A percentile compares a stretch with the other conserved stretches of the same genome.
These are phyloP conservation scores for Lactarius indigo DNA, from an alignment of 768 basidiomycete species.

Conservation along the genomic window DNA sequence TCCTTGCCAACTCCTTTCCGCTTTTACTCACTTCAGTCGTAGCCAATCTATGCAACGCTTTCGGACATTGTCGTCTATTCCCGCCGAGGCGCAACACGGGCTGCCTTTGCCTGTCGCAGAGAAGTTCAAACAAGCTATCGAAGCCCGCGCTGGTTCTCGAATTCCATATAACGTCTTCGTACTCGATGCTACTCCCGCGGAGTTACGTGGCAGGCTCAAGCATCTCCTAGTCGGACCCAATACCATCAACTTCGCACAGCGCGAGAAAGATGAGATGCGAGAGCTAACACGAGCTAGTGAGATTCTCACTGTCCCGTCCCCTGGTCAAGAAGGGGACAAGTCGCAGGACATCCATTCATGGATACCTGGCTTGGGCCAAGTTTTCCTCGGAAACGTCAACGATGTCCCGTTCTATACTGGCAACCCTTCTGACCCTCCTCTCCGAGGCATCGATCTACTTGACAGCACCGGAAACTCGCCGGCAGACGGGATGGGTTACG, in stretches of 20 bases:
- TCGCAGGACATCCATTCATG: slow-evolving; percentile 37
- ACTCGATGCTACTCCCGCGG: slow-evolving; percentile 52
- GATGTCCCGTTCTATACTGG: slow-evolving; percentile 55
- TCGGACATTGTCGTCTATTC: slow-evolving; percentile 90
- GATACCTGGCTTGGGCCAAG: slow-evolving; percentile 51
- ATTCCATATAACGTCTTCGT: slow-evolving; percentile 73
- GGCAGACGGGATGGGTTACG: slow-evolving; percentile 59
- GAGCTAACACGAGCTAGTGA: slow-evolving; percentile 80
- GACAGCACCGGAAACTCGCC: slow-evolving; percentile 42
- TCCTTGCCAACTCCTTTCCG: background rate
- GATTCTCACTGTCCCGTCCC: slow-evolving; percentile 48
- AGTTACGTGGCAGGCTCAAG: slow-evolving; percentile 43
- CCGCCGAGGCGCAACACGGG: slow-evolving; percentile 53
- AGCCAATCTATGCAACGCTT: slow-evolving; percentile 85
- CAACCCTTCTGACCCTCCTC: slow-evolving; percentile 3
- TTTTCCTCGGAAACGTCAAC: slow-evolving; percentile 78
- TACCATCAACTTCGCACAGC: slow-evolving; percentile 75
- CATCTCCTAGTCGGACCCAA: slow-evolving; percentile 54
- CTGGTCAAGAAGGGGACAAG: slow-evolving; percentile 27
- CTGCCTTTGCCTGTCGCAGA: slow-evolving; percentile 60
- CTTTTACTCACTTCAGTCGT: slow-evolving; percentile 10
- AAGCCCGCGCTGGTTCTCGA: slow-evolving; percentile 38
- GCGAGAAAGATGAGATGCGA: slow-evolving; percentile 88
- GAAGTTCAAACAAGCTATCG: slow-evolving; percentile 61
- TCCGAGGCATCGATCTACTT: slow-evolving; percentile 33